Evolutionary conservation across 2,329 filamentous ascomycete species (phyloP), one percentile per base, ranked within the genome.

Genomic region (Xylaria sp.): DNA sequence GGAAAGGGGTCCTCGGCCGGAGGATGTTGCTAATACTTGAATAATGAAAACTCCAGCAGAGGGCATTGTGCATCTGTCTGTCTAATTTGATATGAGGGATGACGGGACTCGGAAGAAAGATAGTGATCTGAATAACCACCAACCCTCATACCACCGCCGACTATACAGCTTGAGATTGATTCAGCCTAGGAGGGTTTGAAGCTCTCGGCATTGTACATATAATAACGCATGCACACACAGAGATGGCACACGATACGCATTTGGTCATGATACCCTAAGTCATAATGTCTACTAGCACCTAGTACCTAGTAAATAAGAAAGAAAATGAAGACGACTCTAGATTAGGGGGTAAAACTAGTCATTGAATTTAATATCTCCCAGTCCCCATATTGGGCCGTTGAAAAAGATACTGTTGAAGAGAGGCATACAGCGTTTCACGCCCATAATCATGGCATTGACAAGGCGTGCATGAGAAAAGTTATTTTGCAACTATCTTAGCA

Each of bases 11-110:
- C 77, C 14, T 79, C 75, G 12, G 81, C 82, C 8, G 82, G 83
- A 3, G 88, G 86, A 72, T 88, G 86, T 73, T 88, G 75, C 42
- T 72, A 54, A 67, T 51, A 27, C 21, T 21, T 24, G 2, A 27
- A 61, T 24, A 32, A 57, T 24, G 30, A 27, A 19, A 19, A 21
- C n/a, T 50, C 32, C 11, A 24, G 27, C n/a, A 56, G 14, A 56
- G 14, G 39, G 59, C 19, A 57, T 12, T 27, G 42, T 30, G 59
- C 9, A 48, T 65, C 48, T 60, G 60, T 65, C 45, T 68, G 60
- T 65, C 45, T 68, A 64, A 67, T 70, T 30, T 69, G 57, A 65
- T 63, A 59, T 34, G 56, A 61, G 59, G 56, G 55, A 59, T n/a
- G 51, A 56, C 42, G 57, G 19, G 27, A 56, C 32, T 27, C 24